Base-by-base conservation (phyloP, 768 basidiomycete genomes). In the Hygrocybe coccinea region DNA sequence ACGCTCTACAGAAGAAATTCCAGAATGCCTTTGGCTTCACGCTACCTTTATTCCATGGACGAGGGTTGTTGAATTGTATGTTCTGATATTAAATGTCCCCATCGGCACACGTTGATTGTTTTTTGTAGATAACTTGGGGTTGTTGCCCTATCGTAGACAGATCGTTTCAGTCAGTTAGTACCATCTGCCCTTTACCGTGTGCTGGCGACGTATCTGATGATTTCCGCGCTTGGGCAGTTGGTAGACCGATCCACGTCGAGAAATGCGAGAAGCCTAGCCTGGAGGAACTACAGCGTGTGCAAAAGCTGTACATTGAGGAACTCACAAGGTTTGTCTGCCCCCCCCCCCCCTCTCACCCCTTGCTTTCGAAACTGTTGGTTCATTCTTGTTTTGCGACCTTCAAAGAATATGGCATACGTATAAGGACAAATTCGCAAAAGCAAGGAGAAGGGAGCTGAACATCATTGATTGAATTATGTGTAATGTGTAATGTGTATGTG, bases 321-420 rank as follows among this genome's bases (percentile, higher is more conserved):
- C 76, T 98, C 35, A 86, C 89, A 62, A 77, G 92, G 94, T 93
- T 50, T 53, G 86, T 44, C 52, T 22, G 17, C 36, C 34, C 48
- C 50, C n/a, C n/a, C n/a, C n/a, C n/a, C n/a, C n/a, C n/a, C n/a
- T n/a, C n/a, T n/a, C n/a, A n/a, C n/a, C n/a, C n/a, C n/a, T n/a
- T n/a, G 45, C 41, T 29, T 34, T 29, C 41, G n/a, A 24, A 35
- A 10, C 10, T 29, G 34, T 49, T 21, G 21, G 35, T 36, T 53
- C 15, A 25, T 34, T 33, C 12, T 56, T 39, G 52, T 38, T 56
- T 9, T 50, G 36, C n/a, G 52, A 7, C 33, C 37, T 14, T 24
- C 62, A 97, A n/a, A n/a, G 94, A 49, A 95, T 97, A 60, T 98
- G 95, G 95, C 82, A 98, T 66, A 85, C 86, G 6, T 95, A 97